Percentiles rank a stretch among this genome's conserved stretches.
Evolutionary conservation across 2,329 filamentous ascomycete species (phyloP).

Genomic region (Grosmannia clavigera): DNA sequence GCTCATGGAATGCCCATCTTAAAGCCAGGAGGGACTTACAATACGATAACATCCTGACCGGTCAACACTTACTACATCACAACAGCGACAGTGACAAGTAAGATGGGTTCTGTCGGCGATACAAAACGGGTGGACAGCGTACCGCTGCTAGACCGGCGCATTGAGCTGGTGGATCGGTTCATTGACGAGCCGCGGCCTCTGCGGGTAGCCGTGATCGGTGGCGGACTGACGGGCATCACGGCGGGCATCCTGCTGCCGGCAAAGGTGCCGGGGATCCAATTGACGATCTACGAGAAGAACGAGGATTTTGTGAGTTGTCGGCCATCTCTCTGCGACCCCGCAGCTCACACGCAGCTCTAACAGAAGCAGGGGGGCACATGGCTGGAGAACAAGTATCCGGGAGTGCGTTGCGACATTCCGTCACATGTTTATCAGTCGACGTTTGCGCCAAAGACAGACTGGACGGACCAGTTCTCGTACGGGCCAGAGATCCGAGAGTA

Average conservation of each 20-base stretch:
- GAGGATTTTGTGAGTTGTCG: slow-evolving; percentile 41
- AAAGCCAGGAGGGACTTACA: neutral
- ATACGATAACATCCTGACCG: neutral
- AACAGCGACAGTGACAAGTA: neutral
- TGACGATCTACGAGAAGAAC: slow-evolving; percentile 59
- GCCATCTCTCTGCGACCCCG: neutral
- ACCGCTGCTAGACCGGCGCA: neutral
- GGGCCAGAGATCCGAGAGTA: slow-evolving; percentile 57
- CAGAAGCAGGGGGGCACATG: slow-evolving; percentile 18
- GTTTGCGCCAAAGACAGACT: slow-evolving; percentile 55
- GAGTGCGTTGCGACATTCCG: slow-evolving; percentile 49
- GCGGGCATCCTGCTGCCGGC: slow-evolving; percentile 53
- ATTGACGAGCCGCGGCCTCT: slow-evolving; percentile 35
- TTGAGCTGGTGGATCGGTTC: slow-evolving; percentile 21
- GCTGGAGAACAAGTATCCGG: slow-evolving; percentile 20
- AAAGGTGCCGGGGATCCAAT: slow-evolving; percentile 54
- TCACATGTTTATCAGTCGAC: slow-evolving; percentile 59
- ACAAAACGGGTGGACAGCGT: neutral
- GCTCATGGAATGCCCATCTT: neutral
- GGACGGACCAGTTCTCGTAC: slow-evolving; percentile 55
- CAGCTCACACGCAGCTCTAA: neutral
- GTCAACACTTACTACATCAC: neutral
- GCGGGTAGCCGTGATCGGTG: slow-evolving; percentile 50
- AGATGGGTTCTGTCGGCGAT: neutral
- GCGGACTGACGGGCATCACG: slow-evolving; percentile 49